These are phyloP conservation scores for Mortierella sp. DNA, from an alignment of 371 early-diverging fungal genomes.

Conservation along the genomic window DNA sequence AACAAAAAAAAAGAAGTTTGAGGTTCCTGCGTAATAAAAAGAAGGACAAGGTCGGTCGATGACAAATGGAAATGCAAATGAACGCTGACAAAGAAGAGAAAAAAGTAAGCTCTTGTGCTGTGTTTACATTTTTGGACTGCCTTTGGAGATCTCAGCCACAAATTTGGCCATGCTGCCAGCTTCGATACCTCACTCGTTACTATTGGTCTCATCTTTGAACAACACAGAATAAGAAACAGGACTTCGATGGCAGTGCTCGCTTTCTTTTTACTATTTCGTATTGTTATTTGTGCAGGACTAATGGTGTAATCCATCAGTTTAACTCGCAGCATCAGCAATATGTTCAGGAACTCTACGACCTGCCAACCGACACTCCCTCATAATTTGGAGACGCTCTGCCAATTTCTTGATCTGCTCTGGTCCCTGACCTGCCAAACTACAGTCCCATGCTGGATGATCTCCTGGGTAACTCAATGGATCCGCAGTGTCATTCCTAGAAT, in stretches of 20 bases:
- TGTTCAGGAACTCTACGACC: slow-evolving; percentile 37
- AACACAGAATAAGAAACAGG: no score
- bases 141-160: not conserved
- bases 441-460: slow-evolving; percentile 40
- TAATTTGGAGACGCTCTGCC: slow-evolving; percentile 25
- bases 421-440: slow-evolving; percentile 25
- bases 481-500: slow-evolving; percentile 19
- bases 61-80: slow-evolving; percentile 4
- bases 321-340: slow-evolving; percentile 30
- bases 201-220: no score
- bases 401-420: slow-evolving; percentile 34
- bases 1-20: not conserved
- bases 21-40: not conserved
- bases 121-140: not conserved
- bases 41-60: not conserved
- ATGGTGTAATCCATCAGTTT: not conserved
- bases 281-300: no score
- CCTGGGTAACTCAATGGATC: slow-evolving; percentile 53
- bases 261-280: no score
- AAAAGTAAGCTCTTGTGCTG: not conserved
- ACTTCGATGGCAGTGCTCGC: no score
- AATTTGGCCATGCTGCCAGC: no score
- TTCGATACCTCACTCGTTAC: not conserved
- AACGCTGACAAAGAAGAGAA: slow-evolving; percentile 1
- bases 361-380: slow-evolving; percentile 39